phyloP scores from a whole-genome alignment of 1,139 yeast genomes.

The Kodamaea sp. region DNA sequence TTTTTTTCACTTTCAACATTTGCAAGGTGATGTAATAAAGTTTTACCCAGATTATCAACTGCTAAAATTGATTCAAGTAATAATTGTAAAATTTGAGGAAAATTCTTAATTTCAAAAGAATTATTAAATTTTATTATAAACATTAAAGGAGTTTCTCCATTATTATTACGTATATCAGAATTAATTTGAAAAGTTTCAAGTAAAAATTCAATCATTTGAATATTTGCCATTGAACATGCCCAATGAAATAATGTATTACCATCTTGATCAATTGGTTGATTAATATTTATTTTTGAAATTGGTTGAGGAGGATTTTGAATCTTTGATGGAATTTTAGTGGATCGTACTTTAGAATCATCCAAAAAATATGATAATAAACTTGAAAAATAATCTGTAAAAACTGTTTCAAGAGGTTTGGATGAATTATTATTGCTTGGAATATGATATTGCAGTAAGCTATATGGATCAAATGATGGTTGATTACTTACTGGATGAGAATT shows the following conservation, averaged over 20 bases:
- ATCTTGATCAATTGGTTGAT: conserved; percentile 84
- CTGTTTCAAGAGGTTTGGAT: conserved; percentile 15
- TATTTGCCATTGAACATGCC: conserved; percentile 90
- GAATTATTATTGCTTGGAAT: conserved; percentile 14
- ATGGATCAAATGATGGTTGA: conserved; percentile 14
- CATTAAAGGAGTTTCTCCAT: conserved; percentile 88
- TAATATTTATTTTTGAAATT: conserved; percentile 51
- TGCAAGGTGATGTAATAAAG: conserved; percentile 83
- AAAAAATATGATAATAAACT: conserved; percentile 36
- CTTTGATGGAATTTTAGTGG: conserved; percentile 27
- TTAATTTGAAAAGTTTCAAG: conserved; percentile 52
- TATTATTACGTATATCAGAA: conserved; percentile 59
- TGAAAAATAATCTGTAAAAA: conserved; percentile 35
- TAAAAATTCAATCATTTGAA: conserved; percentile 67
- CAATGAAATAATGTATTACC: conserved; percentile 95
- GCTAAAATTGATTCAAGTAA: conserved; percentile 74
- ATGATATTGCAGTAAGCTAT: conserved; percentile 20
- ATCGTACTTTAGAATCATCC: conserved; percentile 28
- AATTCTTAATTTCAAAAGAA: conserved; percentile 71
- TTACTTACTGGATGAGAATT: too few species aligned
- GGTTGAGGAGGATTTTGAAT: conserved; percentile 43
- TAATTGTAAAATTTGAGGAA: conserved; percentile 66
- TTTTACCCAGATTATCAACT: conserved; percentile 65
- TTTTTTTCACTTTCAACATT: conserved; percentile 44
- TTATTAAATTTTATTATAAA: conserved; percentile 88